phyloP scores from a whole-genome alignment of 1,284 basidiomycete genomes.

The Ceratorhiza oryzae-sativae region DNA sequence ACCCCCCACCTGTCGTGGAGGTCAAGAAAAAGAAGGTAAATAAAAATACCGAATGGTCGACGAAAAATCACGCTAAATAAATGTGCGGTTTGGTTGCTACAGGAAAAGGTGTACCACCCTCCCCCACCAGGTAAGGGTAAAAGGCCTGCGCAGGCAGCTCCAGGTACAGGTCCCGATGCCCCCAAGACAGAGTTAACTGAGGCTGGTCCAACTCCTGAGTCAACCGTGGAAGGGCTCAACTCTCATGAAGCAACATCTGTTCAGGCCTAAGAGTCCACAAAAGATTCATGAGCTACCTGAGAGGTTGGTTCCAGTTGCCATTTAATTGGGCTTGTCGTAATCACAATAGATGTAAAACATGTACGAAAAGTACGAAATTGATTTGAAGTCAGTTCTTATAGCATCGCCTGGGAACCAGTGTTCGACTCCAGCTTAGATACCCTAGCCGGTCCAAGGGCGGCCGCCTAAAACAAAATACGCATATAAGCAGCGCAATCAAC shows the following conservation, averaged over 20 bases:
- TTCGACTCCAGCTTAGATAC: too few species aligned
- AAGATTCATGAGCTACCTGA: not conserved
- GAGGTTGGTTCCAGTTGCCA: not conserved
- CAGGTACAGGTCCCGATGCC: not conserved
- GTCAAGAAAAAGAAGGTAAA: slow-evolving; percentile 62
- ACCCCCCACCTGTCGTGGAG: slow-evolving; percentile 62
- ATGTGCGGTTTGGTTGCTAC: not conserved
- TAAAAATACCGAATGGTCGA: not conserved
- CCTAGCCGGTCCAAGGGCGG: slow-evolving; percentile 25
- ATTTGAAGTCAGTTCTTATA: not conserved
- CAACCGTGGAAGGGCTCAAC: slow-evolving; percentile 2
- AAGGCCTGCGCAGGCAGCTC: slow-evolving; percentile 48
- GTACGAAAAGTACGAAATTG: not conserved
- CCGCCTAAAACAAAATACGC: not conserved
- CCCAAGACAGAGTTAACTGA: slow-evolving; percentile 6
- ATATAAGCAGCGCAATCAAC: not conserved
- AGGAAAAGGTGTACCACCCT: slow-evolving; percentile 80
- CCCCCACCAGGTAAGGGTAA: slow-evolving; percentile 78
- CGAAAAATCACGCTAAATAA: not conserved
- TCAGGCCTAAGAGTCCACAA: not conserved
- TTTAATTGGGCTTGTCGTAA: not conserved
- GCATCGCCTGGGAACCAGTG: too few species aligned
- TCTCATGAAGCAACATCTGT: slow-evolving; percentile 8
- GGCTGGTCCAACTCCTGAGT: slow-evolving; percentile 20
- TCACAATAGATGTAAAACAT: not conserved